Base-by-base conservation (phyloP, 257 asterid species). In the Galeopsis tetrahit region DNA sequence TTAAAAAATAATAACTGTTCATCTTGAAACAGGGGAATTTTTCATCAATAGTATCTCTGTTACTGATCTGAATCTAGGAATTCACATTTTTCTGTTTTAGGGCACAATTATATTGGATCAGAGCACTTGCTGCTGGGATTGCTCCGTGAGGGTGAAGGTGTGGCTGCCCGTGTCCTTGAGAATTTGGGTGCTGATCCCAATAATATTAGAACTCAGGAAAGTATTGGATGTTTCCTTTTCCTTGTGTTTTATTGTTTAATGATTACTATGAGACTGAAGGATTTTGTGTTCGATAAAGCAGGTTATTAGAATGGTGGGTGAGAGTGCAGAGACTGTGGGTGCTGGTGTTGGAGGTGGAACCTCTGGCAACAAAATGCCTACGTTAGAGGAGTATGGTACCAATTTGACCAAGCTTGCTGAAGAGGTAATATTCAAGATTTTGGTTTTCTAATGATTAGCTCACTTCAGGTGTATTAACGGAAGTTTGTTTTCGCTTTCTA, bases 131-230 rank as follows among this genome's bases (percentile, higher is more conserved):
- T 93, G 65, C 83, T 93, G 77, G 98, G 98, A 68, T 88, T 93
- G 85, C 96, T 91, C 70, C 95, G 97, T 11, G 98, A 91, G 82
- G 98, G 97, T 75, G 98, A 93, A 85, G 98, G 98, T 55, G 98
- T 93, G 68, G 98, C 97, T 56, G 97, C 97, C 39, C 97, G 97
- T 62, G 97, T 89, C 58, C 97, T 93, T 68, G 98, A 93, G 83
- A 93, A 87, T 75, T 85, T 91, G 77, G 97, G 98, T 61, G 98
- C 98, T 60, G 98, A 93, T 69, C 92, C 96, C 36, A 86, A 89
- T 75, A 93, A 93, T 79, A 93, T 93, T 69, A 86, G 96, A 74
- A 86, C 98, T 51, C 96, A 91, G 96, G 98, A 75, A 73, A 84
- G 79, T 69, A 34, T 34, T 59, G 34, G 62, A 56, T 3, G 6